A percentile compares a stretch with the other conserved stretches of the same genome.
Evolutionary conservation across 2,329 filamentous ascomycete genomes (phyloP).

Genomic region (Colletotrichum chlorophyti): DNA sequence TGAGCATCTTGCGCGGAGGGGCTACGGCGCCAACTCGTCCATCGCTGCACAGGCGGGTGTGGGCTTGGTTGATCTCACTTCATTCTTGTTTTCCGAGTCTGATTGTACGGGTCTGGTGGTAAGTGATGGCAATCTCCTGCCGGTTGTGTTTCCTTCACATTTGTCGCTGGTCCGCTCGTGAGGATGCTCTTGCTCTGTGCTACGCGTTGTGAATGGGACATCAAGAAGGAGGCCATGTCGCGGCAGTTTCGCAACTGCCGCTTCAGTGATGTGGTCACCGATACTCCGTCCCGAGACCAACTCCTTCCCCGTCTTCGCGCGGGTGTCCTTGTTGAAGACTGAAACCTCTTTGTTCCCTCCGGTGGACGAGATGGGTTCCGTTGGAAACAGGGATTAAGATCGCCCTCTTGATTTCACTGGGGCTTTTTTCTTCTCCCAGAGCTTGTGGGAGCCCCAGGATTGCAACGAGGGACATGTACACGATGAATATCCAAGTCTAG

Average conservation of each 20-base stretch:
- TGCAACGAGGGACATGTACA: constrained; percentile 59
- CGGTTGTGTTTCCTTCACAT: too few species aligned
- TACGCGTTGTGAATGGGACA: constrained; percentile 37
- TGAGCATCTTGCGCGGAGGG: constrained; percentile 66
- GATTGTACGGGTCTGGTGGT: constrained; percentile 64
- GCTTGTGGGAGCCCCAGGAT: constrained; percentile 57
- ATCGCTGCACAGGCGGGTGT: constrained; percentile 71
- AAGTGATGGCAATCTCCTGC: too few species aligned
- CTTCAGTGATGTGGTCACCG: constrained; percentile 65
- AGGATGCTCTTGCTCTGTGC: constrained; percentile 9
- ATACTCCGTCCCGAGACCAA: constrained; percentile 74
- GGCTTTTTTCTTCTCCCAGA: constrained; percentile 56
- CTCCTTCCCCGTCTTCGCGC: constrained; percentile 30
- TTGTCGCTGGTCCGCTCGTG: constrained; percentile 26
- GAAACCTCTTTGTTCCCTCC: constrained; percentile 17
- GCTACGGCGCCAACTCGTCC: constrained; percentile 82
- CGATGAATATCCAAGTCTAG: too few species aligned
- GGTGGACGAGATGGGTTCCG: constrained; percentile 47
- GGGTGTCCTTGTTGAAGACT: background rate
- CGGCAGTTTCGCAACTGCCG: constrained; percentile 38
- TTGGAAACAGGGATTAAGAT: constrained; percentile 36
- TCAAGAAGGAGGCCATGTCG: constrained; percentile 70
- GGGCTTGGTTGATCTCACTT: constrained; percentile 82
- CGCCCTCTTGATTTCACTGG: constrained; percentile 51
- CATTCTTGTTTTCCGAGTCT: constrained; percentile 71